Evolutionary conservation across 176 grass and related monocot genomes (phyloP).

Genomic region (Musa schizocarpa): DNA sequence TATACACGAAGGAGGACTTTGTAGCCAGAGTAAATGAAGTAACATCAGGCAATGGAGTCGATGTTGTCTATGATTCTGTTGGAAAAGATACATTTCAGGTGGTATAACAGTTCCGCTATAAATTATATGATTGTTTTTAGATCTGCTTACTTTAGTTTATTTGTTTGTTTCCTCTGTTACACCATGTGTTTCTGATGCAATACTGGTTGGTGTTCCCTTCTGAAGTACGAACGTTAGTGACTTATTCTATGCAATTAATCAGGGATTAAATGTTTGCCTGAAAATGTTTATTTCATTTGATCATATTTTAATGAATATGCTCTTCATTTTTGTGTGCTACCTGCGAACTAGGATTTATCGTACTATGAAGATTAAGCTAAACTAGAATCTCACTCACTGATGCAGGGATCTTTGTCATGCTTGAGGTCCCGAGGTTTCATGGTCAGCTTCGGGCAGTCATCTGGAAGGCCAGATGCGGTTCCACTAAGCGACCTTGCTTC

Average conservation of each 20-base stretch:
- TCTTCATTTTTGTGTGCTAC: background rate
- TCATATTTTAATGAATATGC: background rate
- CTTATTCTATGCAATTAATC: no score
- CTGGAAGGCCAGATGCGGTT: conserved; percentile 38
- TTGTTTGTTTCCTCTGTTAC: background rate
- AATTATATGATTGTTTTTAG: background rate
- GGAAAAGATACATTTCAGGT: conserved; percentile 91
- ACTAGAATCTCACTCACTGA: background rate
- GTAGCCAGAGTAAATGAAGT: conserved; percentile 68
- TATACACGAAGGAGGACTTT: conserved; percentile 73
- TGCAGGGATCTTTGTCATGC: conserved; percentile 42
- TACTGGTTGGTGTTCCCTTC: no score
- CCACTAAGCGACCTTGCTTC: conserved; percentile 29
- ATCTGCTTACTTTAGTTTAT: background rate
- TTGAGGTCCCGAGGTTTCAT: conserved; percentile 36
- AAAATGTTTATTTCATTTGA: no score
- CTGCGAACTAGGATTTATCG: background rate
- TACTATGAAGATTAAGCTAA: background rate
- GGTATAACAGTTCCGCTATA: background rate
- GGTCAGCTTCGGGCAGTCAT: conserved; percentile 57
- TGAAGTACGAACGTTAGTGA: no score
- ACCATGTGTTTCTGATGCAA: background rate
- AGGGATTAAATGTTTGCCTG: no score
- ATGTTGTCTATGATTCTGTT: conserved; percentile 87
- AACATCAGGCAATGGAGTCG: conserved; percentile 64